Evolutionary conservation across 2,329 filamentous ascomycete genomes (phyloP), one percentile per base, ranked within the genome.

Genomic region (Alternaria ventricosa): DNA sequence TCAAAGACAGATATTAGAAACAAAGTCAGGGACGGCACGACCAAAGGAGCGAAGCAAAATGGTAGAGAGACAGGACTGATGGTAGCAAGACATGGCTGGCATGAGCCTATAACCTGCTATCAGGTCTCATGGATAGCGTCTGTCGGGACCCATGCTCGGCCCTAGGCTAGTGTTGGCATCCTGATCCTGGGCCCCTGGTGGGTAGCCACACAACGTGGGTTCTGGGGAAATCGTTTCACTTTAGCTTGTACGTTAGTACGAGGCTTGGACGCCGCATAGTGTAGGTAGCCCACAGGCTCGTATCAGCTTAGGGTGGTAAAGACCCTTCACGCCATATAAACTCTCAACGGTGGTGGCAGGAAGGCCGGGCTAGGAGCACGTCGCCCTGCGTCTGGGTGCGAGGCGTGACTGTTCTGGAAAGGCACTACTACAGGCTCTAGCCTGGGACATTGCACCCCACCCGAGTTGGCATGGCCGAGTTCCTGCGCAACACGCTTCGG

Each of bases 151-250:
- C 69, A 68, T 71, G 70, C 64, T 64, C 55, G 63, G 70, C 68
- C 63, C 64, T 67, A 61, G 60, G 33, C 72, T 77, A 72, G 69
- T 67, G 68, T 44, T 68, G 72, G 75, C 71, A 64, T 69, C 55
- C 63, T 72, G 64, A 72, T 74, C 74, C 73, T 69, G 69, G 69
- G 65, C 60, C 55, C 70, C 71, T 33, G 68, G 73, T 68, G 64
- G 60, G 71, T 71, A 74, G 74, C 74, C 74, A 77, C 75, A 75
- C 76, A 77, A 74, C 69, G 71, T 75, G 72, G 73, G 71, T 71
- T 75, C 73, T 78, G 75, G 78, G 78, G 76, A 77, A 78, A 71
- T 73, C 61, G 77, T 80, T 78, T 79, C 77, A 78, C 67, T 51
- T 72, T 73, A 69, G 70, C 69, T 71, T 65, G 59, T 64, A 66